Percentiles rank a stretch among this genome's conserved stretches.
phyloP scores from a whole-genome alignment of 345 rosid genomes.

The Eucalyptus camaldulensis region DNA sequence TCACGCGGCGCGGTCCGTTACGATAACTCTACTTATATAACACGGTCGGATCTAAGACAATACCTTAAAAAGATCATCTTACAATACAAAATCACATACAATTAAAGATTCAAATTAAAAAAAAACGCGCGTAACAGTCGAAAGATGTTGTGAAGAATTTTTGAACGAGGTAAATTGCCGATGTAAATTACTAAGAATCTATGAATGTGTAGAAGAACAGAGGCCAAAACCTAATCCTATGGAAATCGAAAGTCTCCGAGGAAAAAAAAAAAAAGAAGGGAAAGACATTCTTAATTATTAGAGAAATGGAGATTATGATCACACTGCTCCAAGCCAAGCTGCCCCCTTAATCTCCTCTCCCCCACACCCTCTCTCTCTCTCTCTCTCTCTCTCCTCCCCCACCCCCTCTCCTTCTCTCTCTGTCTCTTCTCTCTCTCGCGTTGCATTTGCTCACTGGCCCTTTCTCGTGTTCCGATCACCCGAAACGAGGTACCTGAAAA shows the following conservation, averaged over 20 bases:
- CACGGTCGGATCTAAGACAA: background rate
- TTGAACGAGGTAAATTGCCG: background rate
- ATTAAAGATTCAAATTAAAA: no score
- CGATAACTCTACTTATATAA: background rate
- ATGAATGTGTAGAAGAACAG: background rate
- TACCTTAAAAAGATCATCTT: background rate
- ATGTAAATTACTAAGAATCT: background rate
- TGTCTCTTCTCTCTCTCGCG: background rate
- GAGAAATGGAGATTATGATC: background rate
- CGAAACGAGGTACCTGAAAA: background rate
- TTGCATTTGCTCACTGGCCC: background rate
- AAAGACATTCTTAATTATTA: background rate
- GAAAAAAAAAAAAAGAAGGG: background rate
- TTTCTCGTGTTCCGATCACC: background rate
- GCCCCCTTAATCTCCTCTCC: background rate
- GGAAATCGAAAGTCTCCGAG: background rate
- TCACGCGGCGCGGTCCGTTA: accelerated
- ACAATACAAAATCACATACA: background rate
- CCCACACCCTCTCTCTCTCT: background rate
- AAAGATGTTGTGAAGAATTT: background rate
- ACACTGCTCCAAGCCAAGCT: background rate
- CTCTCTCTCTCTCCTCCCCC: background rate
- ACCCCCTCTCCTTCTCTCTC: background rate
- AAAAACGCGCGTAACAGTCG: no score
- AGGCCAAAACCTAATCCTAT: background rate